Conservation (phyloP, 306 rosid genomes). For the Geum urbanum region DNA sequence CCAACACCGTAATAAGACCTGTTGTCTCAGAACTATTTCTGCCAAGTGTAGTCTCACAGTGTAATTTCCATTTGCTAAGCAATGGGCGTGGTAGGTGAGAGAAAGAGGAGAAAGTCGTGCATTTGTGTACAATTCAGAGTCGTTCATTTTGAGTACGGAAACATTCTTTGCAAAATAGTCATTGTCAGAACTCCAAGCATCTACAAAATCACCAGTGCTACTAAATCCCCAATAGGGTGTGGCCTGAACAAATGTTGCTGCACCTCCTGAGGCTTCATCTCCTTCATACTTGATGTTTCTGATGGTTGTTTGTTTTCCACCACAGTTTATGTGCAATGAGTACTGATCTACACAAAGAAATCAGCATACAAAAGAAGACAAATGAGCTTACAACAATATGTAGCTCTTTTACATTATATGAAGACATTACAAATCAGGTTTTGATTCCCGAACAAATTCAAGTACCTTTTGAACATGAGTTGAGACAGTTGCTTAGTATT, state of each 20-base stretch:
- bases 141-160: conserved; percentile 22
- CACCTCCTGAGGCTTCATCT: conserved; percentile 43
- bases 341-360: conserved; percentile 18
- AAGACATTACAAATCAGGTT: neutral
- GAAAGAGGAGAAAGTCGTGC: conserved; percentile 52
- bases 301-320: conserved; percentile 42
- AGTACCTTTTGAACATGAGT: conserved; percentile 20
- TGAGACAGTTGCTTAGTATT: conserved; percentile 18
- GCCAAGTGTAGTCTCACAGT: conserved; percentile 54
- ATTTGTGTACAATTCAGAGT: conserved; percentile 38
- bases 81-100: conserved; percentile 52
- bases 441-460: neutral
- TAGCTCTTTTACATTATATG: neutral
- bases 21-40: conserved; percentile 46
- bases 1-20: conserved; percentile 51
- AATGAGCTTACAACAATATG: neutral
- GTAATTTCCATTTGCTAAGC: conserved; percentile 63
- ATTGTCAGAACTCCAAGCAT: conserved; percentile 24
- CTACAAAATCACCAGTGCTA: conserved; percentile 49
- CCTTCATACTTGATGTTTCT: conserved; percentile 36
- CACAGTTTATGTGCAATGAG: conserved; percentile 52
- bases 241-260: conserved; percentile 33
- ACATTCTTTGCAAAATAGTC: conserved; percentile 25
- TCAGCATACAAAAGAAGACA: neutral
- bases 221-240: conserved; percentile 48